These are phyloP conservation scores for Elsinoe ampelina DNA, from an alignment of 2,329 filamentous ascomycete species.

Conservation along the genomic window DNA sequence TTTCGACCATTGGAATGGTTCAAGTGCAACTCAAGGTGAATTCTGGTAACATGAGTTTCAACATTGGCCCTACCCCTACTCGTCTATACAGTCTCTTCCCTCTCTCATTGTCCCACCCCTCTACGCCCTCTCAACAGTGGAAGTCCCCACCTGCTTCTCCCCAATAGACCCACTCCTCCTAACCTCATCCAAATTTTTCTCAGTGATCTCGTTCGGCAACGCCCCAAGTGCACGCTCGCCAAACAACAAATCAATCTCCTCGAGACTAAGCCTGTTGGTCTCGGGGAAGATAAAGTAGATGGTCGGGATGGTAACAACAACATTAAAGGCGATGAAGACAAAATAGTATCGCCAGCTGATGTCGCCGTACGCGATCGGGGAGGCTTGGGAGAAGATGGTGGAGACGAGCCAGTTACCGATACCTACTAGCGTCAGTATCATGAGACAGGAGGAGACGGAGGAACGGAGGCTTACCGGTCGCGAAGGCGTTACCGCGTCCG, in stretches of 20 bases:
- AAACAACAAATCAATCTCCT: slow-evolving; percentile 52
- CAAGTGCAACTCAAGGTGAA: no score
- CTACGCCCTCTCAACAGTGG: slow-evolving; percentile 2
- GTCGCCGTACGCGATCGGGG: slow-evolving; percentile 41
- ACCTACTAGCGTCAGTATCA: slow-evolving; percentile 15
- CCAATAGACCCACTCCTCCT: slow-evolving; percentile 18
- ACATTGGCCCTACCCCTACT: not conserved
- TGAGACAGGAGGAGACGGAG: not conserved
- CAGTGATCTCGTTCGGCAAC: slow-evolving; percentile 36
- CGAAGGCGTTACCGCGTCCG: slow-evolving; percentile 48
- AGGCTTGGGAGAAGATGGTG: slow-evolving; percentile 51
- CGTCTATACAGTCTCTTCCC: not conserved
- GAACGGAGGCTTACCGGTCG: slow-evolving; percentile 31
- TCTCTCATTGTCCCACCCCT: not conserved
- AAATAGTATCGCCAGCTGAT: slow-evolving; percentile 48
- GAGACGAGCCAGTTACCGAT: slow-evolving; percentile 52
- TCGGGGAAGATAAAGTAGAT: slow-evolving; percentile 47
- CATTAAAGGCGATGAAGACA: slow-evolving; percentile 46
- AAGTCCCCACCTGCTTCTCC: slow-evolving; percentile 15
- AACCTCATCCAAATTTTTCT: slow-evolving; percentile 26
- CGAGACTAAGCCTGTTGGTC: slow-evolving; percentile 45
- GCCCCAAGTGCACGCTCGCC: slow-evolving; percentile 43
- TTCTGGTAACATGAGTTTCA: not conserved
- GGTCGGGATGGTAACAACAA: slow-evolving; percentile 35
- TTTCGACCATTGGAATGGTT: no score